Conservation (phyloP, 176 grass and related monocot genomes). For the Bromus sterilis region DNA sequence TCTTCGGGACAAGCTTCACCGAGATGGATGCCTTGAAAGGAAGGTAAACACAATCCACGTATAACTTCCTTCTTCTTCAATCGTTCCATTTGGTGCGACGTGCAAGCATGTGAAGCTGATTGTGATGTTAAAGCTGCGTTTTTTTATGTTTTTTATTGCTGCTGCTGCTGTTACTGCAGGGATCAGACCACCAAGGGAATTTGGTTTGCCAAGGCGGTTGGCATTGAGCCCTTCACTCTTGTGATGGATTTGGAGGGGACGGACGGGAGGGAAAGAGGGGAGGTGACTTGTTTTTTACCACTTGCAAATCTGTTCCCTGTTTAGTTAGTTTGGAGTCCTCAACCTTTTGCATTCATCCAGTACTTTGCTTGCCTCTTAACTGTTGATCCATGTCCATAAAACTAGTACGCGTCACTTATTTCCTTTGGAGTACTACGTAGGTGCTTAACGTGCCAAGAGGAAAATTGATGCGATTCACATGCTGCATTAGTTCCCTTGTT, state of each 20-base stretch:
- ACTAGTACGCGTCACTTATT: background rate
- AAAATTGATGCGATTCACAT: conserved; percentile 10
- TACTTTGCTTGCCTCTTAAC: background rate
- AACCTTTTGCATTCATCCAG: background rate
- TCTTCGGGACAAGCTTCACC: conserved; percentile 69
- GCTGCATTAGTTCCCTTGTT: background rate
- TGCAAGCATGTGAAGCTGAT: background rate
- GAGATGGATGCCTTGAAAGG: conserved; percentile 89
- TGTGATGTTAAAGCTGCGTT: background rate
- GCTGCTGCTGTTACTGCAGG: conserved; percentile 30
- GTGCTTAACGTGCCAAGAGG: background rate
- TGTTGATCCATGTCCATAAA: background rate
- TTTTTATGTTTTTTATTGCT: background rate
- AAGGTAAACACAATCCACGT: conserved; percentile 31
- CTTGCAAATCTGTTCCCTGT: background rate
- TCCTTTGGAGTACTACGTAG: background rate
- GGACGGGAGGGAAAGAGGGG: conserved; percentile 76
- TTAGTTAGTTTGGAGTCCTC: background rate
- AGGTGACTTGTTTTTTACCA: conserved; percentile 40
- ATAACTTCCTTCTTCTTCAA: background rate
- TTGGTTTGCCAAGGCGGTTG: conserved; percentile 68
- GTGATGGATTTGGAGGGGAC: conserved; percentile 91
- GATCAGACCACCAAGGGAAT: conserved; percentile 85
- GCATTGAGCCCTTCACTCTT: conserved; percentile 64
- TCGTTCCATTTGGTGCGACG: background rate